Conservation (phyloP, 2,329 filamentous ascomycete genomes). For the Fusarium xylarioides region DNA sequence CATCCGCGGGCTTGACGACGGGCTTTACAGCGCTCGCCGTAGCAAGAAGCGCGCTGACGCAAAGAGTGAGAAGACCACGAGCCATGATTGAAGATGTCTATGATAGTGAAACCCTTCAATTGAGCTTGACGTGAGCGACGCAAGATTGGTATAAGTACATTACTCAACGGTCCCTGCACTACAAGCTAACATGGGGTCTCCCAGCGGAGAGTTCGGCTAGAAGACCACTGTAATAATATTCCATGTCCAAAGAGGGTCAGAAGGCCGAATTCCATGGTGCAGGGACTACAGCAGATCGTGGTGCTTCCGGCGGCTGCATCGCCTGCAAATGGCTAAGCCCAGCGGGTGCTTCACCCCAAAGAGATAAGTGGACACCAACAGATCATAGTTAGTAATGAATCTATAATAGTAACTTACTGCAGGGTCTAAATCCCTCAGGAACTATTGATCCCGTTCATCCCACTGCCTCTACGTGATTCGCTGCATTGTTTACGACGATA, state of each 20-base stretch:
- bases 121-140: background rate
- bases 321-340: background rate
- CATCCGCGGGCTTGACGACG: constrained; percentile 25
- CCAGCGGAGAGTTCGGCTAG: background rate
- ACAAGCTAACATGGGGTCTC: background rate
- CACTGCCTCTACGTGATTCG: background rate
- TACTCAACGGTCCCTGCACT: background rate
- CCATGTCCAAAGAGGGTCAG: background rate
- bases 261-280: background rate
- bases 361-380: background rate
- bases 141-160: background rate
- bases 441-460: background rate
- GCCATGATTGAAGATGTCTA: constrained; percentile 18
- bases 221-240: background rate
- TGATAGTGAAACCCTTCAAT: background rate
- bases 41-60: constrained; percentile 22
- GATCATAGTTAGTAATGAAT: background rate
- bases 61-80: constrained; percentile 27
- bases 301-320: constrained; percentile 4
- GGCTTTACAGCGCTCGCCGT: background rate
- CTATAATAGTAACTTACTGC: background rate
- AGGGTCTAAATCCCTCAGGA: background rate
- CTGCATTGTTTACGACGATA: background rate
- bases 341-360: background rate
- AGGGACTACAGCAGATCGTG: background rate